Conservation (phyloP, 352 stramenopile genomes). For the Pythium apleroticum region DNA sequence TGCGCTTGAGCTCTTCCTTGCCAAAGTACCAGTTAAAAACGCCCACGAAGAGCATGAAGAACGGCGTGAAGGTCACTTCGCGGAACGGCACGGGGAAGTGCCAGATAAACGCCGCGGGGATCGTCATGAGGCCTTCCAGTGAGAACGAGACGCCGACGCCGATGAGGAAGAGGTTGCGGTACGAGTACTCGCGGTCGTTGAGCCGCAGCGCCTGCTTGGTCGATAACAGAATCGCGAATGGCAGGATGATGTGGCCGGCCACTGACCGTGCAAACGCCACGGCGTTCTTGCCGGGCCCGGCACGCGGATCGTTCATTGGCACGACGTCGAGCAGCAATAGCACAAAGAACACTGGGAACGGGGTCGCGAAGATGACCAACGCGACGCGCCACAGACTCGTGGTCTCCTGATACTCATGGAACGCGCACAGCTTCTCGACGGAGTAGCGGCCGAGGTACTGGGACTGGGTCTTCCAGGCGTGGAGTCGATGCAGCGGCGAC, state of each 20-base stretch:
- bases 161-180: constrained; percentile 12
- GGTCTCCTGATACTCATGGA: constrained; percentile 18
- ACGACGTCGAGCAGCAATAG: constrained; percentile 11
- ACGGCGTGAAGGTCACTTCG: constrained; percentile 12
- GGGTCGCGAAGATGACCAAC: constrained; percentile 5
- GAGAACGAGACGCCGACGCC: background rate
- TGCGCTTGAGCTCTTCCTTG: constrained; percentile 6
- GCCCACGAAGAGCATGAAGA: constrained; percentile 5
- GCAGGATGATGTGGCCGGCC: constrained; percentile 5
- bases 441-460: constrained; percentile 29
- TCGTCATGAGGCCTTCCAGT: constrained; percentile 17
- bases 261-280: constrained; percentile 13
- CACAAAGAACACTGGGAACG: constrained; percentile 3
- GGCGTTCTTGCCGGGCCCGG: background rate
- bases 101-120: constrained; percentile 20
- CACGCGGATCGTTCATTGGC: constrained; percentile 13
- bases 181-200: constrained; percentile 8
- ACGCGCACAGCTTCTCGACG: constrained; percentile 24
- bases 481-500: constrained; percentile 11
- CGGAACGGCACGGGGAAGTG: constrained; percentile 26
- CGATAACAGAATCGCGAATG: constrained; percentile 9
- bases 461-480: constrained; percentile 24
- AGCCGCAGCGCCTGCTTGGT: constrained; percentile 19
- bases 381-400: constrained; percentile 10
- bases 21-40: constrained; percentile 15